Conservation (phyloP, 306 rosid species). For the Sicyos edulis region DNA sequence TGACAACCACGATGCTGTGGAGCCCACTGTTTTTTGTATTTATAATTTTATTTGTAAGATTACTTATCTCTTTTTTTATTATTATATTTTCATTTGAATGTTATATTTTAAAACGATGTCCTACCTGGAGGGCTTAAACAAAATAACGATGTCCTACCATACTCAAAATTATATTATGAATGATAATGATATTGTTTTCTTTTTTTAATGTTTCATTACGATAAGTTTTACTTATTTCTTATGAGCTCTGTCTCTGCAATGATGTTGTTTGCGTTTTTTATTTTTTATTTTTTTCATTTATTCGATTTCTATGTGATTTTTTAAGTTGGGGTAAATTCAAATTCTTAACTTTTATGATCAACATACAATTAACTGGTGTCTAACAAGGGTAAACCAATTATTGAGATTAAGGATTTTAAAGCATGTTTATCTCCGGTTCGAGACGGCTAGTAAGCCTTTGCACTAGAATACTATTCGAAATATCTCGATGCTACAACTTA, state of each 20-base stretch:
- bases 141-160: constrained; percentile 7
- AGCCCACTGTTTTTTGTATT: too few relatives aligned
- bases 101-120: background rate
- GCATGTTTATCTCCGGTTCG: too few relatives aligned
- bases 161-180: background rate
- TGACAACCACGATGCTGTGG: constrained; percentile 16
- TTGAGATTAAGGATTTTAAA: too few relatives aligned
- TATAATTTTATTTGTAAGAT: background rate
- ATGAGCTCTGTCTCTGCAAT: constrained; percentile 1
- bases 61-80: constrained; percentile 15
- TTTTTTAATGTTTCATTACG: background rate
- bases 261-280: constrained; percentile 9
- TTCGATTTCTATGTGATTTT: too few relatives aligned
- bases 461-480: too few relatives aligned
- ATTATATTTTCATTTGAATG: background rate
- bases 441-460: too few relatives aligned
- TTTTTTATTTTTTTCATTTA: background rate
- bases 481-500: too few relatives aligned
- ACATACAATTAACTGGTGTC: too few relatives aligned
- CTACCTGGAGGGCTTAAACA: background rate
- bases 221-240: background rate
- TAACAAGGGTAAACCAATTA: too few relatives aligned
- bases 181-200: background rate
- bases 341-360: too few relatives aligned
- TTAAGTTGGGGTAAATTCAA: too few relatives aligned